These are phyloP conservation scores for Pascua sp. DNA, from an alignment of 1,284 basidiomycete genomes.

Conservation along the genomic window DNA sequence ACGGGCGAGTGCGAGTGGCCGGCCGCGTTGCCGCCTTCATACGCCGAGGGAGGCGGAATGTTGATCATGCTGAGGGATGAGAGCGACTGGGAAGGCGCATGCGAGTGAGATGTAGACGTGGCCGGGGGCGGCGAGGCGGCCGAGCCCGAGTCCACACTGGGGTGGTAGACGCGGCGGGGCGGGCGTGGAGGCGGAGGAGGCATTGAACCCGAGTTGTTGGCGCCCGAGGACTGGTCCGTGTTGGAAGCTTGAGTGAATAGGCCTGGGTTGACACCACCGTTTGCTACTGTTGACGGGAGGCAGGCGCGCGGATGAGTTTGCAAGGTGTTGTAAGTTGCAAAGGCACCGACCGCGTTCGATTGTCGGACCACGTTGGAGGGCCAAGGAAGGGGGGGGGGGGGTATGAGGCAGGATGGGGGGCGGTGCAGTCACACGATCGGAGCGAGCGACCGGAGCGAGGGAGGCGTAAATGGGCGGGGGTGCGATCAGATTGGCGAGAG, in stretches of 20 bases:
- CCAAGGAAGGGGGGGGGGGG: no score
- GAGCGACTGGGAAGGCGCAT: constrained; percentile 34
- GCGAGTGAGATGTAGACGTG: constrained; percentile 22
- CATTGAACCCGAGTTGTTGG: constrained; percentile 3
- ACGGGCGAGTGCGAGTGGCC: no score
- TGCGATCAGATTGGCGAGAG: no score
- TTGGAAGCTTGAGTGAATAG: constrained; percentile 18
- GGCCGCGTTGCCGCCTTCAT: constrained; percentile 4
- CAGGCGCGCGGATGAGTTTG: not conserved
- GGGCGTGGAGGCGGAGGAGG: constrained; percentile 37
- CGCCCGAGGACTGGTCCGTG: not conserved
- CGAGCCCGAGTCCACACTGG: constrained; percentile 15
- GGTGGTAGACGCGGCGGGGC: constrained; percentile 31
- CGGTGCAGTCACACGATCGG: no score
- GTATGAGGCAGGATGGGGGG: no score
- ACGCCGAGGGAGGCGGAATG: not conserved
- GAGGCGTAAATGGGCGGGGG: not conserved
- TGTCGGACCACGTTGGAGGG: no score
- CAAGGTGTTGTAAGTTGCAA: no score
- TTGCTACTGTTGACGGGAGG: constrained; percentile 6
- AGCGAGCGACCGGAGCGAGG: no score
- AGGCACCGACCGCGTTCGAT: no score
- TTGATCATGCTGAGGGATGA: constrained; percentile 38
- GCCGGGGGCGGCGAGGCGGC: constrained; percentile 15
- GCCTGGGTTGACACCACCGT: constrained; percentile 21